These are phyloP conservation scores for Thinopyrum obtusiflorum DNA, from an alignment of 202 grass and related monocot species.

Conservation along the genomic window DNA sequence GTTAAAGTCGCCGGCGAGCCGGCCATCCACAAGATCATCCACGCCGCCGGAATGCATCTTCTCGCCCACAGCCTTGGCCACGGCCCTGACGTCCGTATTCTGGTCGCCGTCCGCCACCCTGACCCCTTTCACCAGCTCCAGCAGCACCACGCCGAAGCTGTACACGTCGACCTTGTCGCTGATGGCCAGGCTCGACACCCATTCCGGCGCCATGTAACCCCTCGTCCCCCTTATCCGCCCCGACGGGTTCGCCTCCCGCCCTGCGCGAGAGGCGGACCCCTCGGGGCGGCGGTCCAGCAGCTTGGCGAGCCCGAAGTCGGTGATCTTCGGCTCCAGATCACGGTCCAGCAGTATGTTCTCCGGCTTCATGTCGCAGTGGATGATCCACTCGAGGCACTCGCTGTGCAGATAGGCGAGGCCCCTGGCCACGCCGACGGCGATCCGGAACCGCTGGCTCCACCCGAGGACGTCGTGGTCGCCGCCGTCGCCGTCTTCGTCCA, in stretches of 20 bases:
- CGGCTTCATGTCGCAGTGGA: constrained; percentile 66
- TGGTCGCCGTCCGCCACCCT: constrained; percentile 31
- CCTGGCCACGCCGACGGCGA: constrained; percentile 50
- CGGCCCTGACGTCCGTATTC: background rate
- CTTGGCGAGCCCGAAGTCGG: constrained; percentile 51
- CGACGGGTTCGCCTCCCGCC: background rate
- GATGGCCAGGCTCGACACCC: constrained; percentile 43
- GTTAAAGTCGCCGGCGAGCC: constrained; percentile 26
- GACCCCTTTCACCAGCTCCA: constrained; percentile 42
- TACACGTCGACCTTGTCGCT: constrained; percentile 61
- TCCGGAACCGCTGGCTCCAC: constrained; percentile 41
- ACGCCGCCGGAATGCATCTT: background rate
- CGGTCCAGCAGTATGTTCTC: constrained; percentile 58
- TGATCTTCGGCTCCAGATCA: constrained; percentile 57
- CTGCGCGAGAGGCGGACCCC: background rate
- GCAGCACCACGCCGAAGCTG: constrained; percentile 57
- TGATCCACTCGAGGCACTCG: constrained; percentile 55
- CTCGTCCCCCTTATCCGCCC: constrained; percentile 46
- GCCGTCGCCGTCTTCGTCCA: background rate
- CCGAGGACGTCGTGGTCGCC: background rate
- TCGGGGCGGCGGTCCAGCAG: constrained; percentile 22
- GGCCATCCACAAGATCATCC: constrained; percentile 29
- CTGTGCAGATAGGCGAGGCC: constrained; percentile 51
- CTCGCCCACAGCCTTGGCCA: background rate
- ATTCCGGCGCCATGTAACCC: constrained; percentile 63